Evolutionary conservation across 2,329 filamentous ascomycete species (phyloP), one percentile per base, ranked within the genome.

Genomic region (Myriosclerotinia curreyana): DNA sequence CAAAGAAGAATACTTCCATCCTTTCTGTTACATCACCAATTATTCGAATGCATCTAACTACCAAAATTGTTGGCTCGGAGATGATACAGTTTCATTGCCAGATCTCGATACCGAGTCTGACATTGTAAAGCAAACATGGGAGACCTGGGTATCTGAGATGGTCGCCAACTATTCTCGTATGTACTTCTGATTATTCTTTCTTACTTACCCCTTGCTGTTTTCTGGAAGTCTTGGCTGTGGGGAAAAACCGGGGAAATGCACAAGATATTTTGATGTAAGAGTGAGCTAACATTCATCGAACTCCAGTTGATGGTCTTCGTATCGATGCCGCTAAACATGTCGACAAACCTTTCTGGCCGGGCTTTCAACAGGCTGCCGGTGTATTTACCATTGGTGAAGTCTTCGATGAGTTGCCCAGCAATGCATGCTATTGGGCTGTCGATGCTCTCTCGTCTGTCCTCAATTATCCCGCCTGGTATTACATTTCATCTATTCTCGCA

Each of bases 311-410:
- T 67, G 81, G 80, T 5, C 71, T 82, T 17, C 79, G 81, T 48
- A 74, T 82, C 46, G 80, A 82, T 69, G 79, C 78, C n/a, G 78
- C 77, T 15, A 77, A 79, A 66, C 75, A 82, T 65, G 75, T 81
- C 40, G 72, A 77, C 42, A 76, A 75, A 66, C 77, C 77, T 22
- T 88, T 86, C 73, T 86, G 84, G 79, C 74, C 82, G 0, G 73
- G 69, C 0, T 88, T 86, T 67, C 76, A 80, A 36, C 65, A 75
- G 3, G 81, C 82, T 0, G 78, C 83, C 0, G 83, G 82, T 5
- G 81, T 86, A 3, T 88, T 84, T 73, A 78, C 79, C 5, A 77
- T 86, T 15, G 85, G 86, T 5, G 86, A 88, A 70, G 84, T 87
- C 3, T 81, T 79, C 53, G 76, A 83, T 38, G 83, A 82, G 40